Conservation (phyloP, 2,329 filamentous ascomycete genomes). For the Cordyceps fumosorosea region DNA sequence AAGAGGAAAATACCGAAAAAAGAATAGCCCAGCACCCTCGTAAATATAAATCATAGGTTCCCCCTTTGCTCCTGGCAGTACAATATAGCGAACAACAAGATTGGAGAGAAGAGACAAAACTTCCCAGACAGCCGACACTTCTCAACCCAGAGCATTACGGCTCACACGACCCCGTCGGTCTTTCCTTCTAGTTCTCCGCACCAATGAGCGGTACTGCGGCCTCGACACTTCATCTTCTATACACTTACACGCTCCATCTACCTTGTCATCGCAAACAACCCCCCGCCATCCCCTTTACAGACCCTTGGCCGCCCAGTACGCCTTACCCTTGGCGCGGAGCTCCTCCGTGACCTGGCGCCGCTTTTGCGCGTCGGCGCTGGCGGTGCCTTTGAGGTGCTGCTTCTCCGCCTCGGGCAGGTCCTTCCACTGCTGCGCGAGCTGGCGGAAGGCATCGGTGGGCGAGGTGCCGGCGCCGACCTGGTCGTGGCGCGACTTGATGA, state of each 20-base stretch:
- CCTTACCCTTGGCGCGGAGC: conserved; percentile 11
- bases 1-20: not conserved
- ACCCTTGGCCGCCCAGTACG: conserved; percentile 17
- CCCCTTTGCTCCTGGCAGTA: not conserved
- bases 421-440: conserved; percentile 36
- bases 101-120: not conserved
- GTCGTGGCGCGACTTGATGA: conserved; percentile 31
- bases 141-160: not conserved
- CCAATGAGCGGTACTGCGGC: not conserved
- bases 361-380: conserved; percentile 15
- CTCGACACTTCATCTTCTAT: not conserved
- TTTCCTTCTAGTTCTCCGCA: not conserved
- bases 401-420: conserved; percentile 34
- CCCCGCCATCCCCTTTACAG: not conserved
- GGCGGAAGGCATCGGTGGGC: conserved; percentile 19
- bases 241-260: not conserved
- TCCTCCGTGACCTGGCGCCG: conserved; percentile 25
- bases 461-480: conserved; percentile 19
- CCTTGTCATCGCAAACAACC: not conserved
- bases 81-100: not conserved
- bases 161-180: not conserved
- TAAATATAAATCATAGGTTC: not conserved
- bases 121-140: not conserved
- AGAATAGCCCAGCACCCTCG: not conserved
- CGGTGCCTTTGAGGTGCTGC: conserved; percentile 31